These are phyloP conservation scores for Tylopilus felleus DNA, from an alignment of 768 basidiomycete species.

Conservation along the genomic window DNA sequence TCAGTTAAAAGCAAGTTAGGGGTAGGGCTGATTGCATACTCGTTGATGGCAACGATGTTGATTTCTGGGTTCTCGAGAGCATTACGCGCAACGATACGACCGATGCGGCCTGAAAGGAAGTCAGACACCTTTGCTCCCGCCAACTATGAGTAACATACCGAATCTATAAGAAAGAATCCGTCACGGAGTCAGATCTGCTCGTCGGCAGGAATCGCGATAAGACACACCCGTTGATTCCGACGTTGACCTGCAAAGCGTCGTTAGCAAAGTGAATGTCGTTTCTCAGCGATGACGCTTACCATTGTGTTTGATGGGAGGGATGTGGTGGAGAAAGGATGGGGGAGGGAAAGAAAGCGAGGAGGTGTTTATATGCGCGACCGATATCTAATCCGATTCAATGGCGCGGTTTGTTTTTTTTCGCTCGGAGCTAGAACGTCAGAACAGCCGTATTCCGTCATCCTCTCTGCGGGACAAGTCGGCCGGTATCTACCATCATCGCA, in stretches of 20 bases:
- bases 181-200: conserved; percentile 12
- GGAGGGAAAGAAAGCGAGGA: conserved; percentile 1
- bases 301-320: conserved; percentile 17
- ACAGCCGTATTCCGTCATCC: conserved; percentile 5
- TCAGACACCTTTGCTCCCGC: conserved; percentile 4
- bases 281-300: conserved; percentile 15
- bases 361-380: conserved; percentile 26
- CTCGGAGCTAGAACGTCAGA: conserved; percentile 26
- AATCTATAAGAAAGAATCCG: conserved; percentile 46
- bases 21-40: conserved; percentile 49
- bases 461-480: conserved; percentile 10
- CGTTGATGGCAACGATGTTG: conserved; percentile 92
- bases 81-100: conserved; percentile 97
- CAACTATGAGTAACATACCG: conserved; percentile 48
- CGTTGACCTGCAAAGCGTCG: conserved; percentile 54
- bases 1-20: conserved; percentile 1
- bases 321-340: conserved; percentile 1
- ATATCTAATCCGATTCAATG: conserved; percentile 26
- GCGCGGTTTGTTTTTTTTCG: conserved; percentile 13
- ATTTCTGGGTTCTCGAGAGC: conserved; percentile 72
- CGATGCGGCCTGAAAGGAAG: conserved; percentile 79
- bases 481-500: conserved; percentile 10
- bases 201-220: conserved; percentile 1
- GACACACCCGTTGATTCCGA: conserved; percentile 93
- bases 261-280: background rate